phyloP scores from a whole-genome alignment of 148 eudicot species.

The Selenicereus undatus region DNA sequence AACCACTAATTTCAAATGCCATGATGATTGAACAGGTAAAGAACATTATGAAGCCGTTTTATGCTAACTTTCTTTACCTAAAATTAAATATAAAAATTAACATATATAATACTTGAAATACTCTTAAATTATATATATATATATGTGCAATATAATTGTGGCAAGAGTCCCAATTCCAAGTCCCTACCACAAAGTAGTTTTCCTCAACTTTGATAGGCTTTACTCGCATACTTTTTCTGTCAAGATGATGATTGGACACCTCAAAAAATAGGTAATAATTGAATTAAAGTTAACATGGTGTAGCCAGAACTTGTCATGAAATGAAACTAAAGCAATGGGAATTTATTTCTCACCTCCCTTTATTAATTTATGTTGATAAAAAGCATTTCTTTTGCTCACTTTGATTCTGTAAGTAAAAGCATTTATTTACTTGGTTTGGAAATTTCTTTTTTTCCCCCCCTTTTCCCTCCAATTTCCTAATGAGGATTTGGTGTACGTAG shows the following conservation, averaged over 20 bases:
- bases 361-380: neutral
- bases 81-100: neutral
- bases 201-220: constrained; percentile 2
- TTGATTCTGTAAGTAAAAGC: too few relatives aligned
- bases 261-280: neutral
- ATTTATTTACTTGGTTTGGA: constrained; percentile 10
- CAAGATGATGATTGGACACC: constrained; percentile 2
- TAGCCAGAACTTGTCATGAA: neutral
- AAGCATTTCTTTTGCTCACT: constrained; percentile 3
- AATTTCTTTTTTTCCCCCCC: neutral
- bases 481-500: constrained; percentile 9
- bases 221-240: neutral
- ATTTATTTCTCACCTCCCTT: neutral
- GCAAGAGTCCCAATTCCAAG: neutral
- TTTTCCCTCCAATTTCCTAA: constrained; percentile 6
- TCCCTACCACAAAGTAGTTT: neutral
- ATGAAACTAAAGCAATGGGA: neutral
- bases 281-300: too few relatives aligned
- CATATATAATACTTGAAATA: neutral
- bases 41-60: too few relatives aligned
- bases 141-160: neutral
- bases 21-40: too few relatives aligned
- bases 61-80: too few relatives aligned
- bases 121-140: neutral
- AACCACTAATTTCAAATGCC: too few relatives aligned